phyloP scores from a whole-genome alignment of 2,329 filamentous ascomycete genomes.

The Ustulina deusta region DNA sequence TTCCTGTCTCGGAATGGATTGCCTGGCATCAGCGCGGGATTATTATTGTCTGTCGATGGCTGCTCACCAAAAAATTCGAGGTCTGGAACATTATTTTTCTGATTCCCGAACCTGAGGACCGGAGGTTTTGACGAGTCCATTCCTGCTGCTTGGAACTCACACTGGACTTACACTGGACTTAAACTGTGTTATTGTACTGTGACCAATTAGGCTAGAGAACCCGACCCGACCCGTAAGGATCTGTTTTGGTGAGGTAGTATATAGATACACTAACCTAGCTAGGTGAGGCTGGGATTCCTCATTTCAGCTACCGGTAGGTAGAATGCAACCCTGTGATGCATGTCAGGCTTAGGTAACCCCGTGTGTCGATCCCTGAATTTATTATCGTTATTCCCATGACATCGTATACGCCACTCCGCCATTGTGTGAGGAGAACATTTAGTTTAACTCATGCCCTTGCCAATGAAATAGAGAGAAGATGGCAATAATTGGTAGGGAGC shows the following conservation, averaged over 20 bases:
- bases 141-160: background rate
- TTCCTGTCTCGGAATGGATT: constrained; percentile 27
- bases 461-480: background rate
- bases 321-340: background rate
- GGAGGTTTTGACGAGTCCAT: background rate
- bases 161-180: background rate
- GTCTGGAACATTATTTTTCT: background rate
- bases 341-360: constrained; percentile 12
- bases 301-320: too few species aligned
- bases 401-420: too few species aligned
- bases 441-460: too few species aligned
- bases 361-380: background rate
- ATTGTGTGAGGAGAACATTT: background rate
- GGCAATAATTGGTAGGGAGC: background rate
- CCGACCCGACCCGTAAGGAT: background rate
- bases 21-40: background rate
- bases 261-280: background rate
- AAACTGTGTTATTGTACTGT: background rate
- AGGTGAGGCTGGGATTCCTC: background rate
- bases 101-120: background rate
- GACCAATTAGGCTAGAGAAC: background rate
- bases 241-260: background rate
- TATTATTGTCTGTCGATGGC: background rate
- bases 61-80: background rate
- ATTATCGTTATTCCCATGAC: background rate